Evolutionary conservation across 2,329 filamentous ascomycete species (phyloP).

Genomic region (Incumbomyces delicatus): DNA sequence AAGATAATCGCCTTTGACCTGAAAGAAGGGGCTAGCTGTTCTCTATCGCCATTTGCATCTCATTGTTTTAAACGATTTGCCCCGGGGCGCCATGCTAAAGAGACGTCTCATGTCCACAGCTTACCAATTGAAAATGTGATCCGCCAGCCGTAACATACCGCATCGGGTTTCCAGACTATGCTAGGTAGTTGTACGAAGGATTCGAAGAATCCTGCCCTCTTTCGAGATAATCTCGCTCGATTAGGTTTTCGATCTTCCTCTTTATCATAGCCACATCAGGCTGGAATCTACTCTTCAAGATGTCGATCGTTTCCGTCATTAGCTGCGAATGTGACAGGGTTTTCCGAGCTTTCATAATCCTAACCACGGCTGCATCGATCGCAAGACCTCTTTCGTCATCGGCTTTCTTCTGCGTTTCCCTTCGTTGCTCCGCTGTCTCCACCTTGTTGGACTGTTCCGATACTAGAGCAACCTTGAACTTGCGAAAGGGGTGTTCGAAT

Average conservation of each 20-base stretch:
- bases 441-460: constrained; percentile 68
- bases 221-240: constrained; percentile 45
- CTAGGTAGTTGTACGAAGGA: constrained; percentile 24
- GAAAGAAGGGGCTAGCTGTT: too few relatives aligned
- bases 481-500: constrained; percentile 73
- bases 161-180: constrained; percentile 10
- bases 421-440: constrained; percentile 57
- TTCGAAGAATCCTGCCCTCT: constrained; percentile 23
- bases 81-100: too few relatives aligned
- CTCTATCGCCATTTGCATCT: too few relatives aligned
- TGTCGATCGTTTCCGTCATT: constrained; percentile 41
- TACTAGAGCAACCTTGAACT: constrained; percentile 74
- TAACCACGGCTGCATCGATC: constrained; percentile 44
- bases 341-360: constrained; percentile 48
- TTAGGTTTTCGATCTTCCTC: constrained; percentile 43
- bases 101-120: too few relatives aligned
- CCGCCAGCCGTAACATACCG: too few relatives aligned
- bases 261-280: constrained; percentile 46
- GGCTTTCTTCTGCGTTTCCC: constrained; percentile 41
- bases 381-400: constrained; percentile 39
- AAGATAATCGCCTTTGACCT: too few relatives aligned
- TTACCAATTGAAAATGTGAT: too few relatives aligned
- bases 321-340: constrained; percentile 38
- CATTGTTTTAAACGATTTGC: too few relatives aligned
- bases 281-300: constrained; percentile 39